These are phyloP conservation scores for Toxicodendron radicans DNA, from an alignment of 345 rosid genomes.

Conservation along the genomic window DNA sequence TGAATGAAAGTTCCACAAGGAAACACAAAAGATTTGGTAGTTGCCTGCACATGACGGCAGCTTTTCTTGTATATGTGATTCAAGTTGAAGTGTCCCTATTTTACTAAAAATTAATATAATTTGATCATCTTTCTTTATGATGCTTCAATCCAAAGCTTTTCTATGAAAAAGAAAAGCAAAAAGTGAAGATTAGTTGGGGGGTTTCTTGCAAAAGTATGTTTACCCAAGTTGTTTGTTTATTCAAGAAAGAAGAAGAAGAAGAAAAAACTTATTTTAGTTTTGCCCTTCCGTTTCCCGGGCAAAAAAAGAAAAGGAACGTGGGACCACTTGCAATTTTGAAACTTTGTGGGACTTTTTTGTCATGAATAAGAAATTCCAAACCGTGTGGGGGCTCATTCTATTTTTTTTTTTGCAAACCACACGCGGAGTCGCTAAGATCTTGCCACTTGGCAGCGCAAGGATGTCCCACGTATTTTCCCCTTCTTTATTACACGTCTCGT, in stretches of 20 bases:
- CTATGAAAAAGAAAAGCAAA: neutral
- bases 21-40: neutral
- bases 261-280: no score
- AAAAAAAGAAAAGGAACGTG: neutral
- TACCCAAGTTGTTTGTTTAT: no score
- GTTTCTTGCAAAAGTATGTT: no score
- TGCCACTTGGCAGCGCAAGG: neutral
- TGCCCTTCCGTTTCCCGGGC: neutral
- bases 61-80: neutral
- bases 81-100: neutral
- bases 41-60: neutral
- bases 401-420: neutral
- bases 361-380: neutral
- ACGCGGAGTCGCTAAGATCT: neutral
- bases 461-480: neutral
- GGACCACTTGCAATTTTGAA: no score
- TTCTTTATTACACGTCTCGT: neutral
- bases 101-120: no score
- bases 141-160: neutral
- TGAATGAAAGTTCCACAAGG: no score
- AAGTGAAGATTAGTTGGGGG: no score
- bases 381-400: constrained; percentile 1
- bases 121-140: neutral
- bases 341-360: no score
- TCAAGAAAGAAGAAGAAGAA: no score